Base-by-base conservation (phyloP, 139 green algal species). In the Spirogloea muscicola region DNA sequence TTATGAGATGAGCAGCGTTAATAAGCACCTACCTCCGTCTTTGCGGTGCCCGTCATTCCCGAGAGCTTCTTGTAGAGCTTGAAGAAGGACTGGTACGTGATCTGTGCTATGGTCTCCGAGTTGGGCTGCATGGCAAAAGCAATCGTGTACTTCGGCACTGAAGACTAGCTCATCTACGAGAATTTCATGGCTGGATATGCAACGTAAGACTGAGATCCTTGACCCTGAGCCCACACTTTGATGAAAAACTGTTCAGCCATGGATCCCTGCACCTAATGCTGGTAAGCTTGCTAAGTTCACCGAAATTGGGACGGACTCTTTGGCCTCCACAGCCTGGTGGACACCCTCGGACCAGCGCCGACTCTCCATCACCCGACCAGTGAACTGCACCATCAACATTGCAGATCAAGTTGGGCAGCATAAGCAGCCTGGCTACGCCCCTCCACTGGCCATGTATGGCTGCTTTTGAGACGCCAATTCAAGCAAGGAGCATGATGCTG, bases 281-380 rank as follows among this genome's bases (percentile, higher is more conserved):
- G n/a, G n/a, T n/a, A n/a, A n/a, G n/a, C n/a, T n/a, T n/a, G n/a
- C n/a, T n/a, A n/a, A n/a, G n/a, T n/a, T n/a, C n/a, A n/a, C n/a
- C n/a, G n/a, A n/a, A n/a, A n/a, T n/a, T n/a, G n/a, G n/a, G n/a
- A 92, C 2, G 0, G 68, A 58, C 44, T 94, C 80, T 71, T 94
- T 91, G 3, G 88, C 88, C 77, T 94, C 89, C 4, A 93, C 55
- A 1, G 89, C 88, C 61, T 91, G 86, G 65, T 94, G 89, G 21
- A 94, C 48, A n/a, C 77, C 76, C 29, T 87, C 80, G 0, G 48
- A 72, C 86, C 86, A 94, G n/a, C 89, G 73, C 40, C 74, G 82
- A 1, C 60, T 57, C 1, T 40, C 9, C 39, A 43, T 66, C 10
- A 83, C 62, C 1, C 88, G 74, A 27, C 69, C 69, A 5, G 69